These are phyloP conservation scores for Plantago coronopus DNA, from an alignment of 305 asterid genomes.

Conservation along the genomic window DNA sequence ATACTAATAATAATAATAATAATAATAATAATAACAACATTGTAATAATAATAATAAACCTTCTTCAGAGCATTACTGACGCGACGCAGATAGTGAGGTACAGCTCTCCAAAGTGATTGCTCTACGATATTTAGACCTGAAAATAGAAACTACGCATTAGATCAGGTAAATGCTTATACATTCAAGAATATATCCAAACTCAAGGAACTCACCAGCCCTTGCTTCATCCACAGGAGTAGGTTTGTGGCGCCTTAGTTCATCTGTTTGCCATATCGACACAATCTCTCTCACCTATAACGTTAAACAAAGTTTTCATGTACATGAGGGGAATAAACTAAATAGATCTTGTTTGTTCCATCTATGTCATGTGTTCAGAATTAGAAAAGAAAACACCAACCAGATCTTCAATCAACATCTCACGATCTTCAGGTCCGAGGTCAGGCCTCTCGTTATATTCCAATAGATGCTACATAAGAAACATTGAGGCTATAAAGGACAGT, in stretches of 20 bases:
- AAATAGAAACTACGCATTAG: slow-evolving; percentile 23
- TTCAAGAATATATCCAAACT: slow-evolving; percentile 10
- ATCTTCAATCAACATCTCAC: slow-evolving; percentile 92
- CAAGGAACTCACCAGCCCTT: slow-evolving; percentile 64
- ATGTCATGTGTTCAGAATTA: slow-evolving; percentile 8
- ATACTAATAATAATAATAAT: too few species aligned
- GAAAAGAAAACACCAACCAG: slow-evolving; percentile 52
- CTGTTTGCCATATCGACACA: slow-evolving; percentile 97
- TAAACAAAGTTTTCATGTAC: slow-evolving; percentile 15
- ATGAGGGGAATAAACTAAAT: slow-evolving; percentile 4
- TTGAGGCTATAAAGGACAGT: not conserved
- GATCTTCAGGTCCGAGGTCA: slow-evolving; percentile 82
- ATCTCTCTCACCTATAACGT: slow-evolving; percentile 78
- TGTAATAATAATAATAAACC: too few species aligned
- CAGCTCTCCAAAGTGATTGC: slow-evolving; percentile 97
- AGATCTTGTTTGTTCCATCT: not conserved
- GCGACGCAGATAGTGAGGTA: slow-evolving; percentile 92
- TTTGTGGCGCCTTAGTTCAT: slow-evolving; percentile 94
- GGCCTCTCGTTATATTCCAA: slow-evolving; percentile 82
- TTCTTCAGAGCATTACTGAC: slow-evolving; percentile 89
- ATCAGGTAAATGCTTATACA: slow-evolving; percentile 16
- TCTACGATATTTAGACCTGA: slow-evolving; percentile 90
- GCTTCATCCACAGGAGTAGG: slow-evolving; percentile 99
- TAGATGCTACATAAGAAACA: slow-evolving; percentile 56
- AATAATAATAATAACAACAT: too few species aligned